Conservation (phyloP, 176 grass and related monocot genomes). For the Triticum monococcum region DNA sequence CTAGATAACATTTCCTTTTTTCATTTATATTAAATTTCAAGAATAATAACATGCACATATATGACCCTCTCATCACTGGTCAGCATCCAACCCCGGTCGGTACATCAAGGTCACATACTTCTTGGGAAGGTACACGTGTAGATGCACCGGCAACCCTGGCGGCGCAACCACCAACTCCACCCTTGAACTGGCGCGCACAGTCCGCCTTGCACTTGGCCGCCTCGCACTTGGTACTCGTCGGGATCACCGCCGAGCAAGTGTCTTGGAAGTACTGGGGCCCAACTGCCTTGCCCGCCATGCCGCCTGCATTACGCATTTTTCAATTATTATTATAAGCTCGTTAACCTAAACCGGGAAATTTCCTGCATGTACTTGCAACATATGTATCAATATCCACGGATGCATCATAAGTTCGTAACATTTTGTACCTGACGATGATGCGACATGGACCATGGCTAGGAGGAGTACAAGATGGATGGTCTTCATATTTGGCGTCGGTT, state of each 20-base stretch:
- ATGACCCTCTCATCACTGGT: background rate
- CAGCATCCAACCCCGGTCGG: background rate
- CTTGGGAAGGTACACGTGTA: background rate
- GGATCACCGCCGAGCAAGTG: background rate
- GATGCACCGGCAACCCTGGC: background rate
- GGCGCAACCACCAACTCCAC: slow-evolving; percentile 4
- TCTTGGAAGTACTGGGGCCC: background rate
- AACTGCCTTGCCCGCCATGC: background rate
- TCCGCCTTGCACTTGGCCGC: background rate
- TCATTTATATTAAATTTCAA: too few relatives aligned
- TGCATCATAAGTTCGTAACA: too few relatives aligned
- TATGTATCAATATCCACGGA: too few relatives aligned
- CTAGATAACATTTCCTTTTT: too few relatives aligned
- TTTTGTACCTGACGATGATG: background rate
- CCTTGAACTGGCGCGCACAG: background rate
- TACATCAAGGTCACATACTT: background rate
- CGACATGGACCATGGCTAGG: background rate
- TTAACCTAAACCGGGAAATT: too few relatives aligned
- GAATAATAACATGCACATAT: too few relatives aligned
- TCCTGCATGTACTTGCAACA: too few relatives aligned
- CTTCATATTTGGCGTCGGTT: background rate
- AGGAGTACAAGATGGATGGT: background rate
- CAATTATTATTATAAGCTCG: too few relatives aligned
- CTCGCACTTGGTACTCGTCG: background rate
- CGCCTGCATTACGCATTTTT: background rate